These are phyloP conservation scores for Rostrohypoxylon terebratum DNA, from an alignment of 495 filamentous ascomycete genomes.

Conservation along the genomic window DNA sequence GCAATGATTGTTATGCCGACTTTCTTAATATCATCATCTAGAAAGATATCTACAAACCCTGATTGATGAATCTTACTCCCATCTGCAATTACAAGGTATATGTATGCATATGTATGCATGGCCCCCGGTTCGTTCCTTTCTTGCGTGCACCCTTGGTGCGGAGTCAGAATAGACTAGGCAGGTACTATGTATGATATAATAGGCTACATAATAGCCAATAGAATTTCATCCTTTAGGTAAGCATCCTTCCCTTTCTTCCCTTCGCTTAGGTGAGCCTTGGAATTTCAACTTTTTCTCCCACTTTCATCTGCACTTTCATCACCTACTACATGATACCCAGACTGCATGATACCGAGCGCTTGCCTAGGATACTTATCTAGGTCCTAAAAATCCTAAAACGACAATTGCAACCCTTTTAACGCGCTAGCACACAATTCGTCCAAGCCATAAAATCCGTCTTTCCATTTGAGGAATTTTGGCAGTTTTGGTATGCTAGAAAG, in stretches of 20 bases:
- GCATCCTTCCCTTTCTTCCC: not conserved
- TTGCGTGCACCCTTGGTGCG: not conserved
- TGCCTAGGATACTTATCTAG: not conserved
- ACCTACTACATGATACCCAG: no score
- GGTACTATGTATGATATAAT: no score
- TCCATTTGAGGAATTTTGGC: not conserved
- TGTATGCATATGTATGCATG: not conserved
- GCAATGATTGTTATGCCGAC: not conserved
- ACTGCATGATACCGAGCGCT: slow-evolving; percentile 6
- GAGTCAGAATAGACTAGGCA: slow-evolving; percentile 1
- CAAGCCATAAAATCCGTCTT: not conserved
- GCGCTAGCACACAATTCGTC: not conserved
- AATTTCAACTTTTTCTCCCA: not conserved
- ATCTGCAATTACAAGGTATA: not conserved
- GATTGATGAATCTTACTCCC: not conserved
- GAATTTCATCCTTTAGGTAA: not conserved
- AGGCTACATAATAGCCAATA: not conserved
- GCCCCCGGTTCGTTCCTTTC: slow-evolving; percentile 1
- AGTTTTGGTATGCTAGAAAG: not conserved
- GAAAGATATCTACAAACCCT: not conserved
- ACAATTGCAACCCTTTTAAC: not conserved
- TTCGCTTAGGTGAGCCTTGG: not conserved
- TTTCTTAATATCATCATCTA: not conserved
- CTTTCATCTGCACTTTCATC: not conserved
- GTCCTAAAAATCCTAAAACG: not conserved